Evolutionary conservation across 345 rosid species (phyloP).

Genomic region (Mallotus nudiflorus): DNA sequence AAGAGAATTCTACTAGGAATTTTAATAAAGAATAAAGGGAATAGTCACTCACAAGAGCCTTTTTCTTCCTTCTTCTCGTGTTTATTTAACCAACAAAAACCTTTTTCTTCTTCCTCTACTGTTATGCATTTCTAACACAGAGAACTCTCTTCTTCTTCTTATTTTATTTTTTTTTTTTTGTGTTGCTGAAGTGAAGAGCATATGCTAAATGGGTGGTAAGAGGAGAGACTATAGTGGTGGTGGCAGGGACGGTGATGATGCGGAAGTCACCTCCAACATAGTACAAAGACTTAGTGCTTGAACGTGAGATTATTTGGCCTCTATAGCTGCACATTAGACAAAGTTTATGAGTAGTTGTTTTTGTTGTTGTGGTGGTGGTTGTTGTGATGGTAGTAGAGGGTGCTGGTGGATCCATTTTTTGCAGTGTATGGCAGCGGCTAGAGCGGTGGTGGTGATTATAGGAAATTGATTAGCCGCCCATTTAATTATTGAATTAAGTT

Average conservation of each 20-base stretch:
- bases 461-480: too few relatives aligned
- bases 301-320: constrained; percentile 56
- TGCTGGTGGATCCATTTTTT: constrained; percentile 5
- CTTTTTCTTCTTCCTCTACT: too few relatives aligned
- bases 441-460: background rate
- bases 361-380: background rate
- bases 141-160: too few relatives aligned
- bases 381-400: background rate
- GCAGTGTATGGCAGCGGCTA: background rate
- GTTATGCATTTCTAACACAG: too few relatives aligned
- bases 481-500: too few relatives aligned
- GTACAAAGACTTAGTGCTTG: constrained; percentile 45
- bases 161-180: too few relatives aligned
- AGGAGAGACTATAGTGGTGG: constrained; percentile 31
- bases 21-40: too few relatives aligned
- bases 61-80: too few relatives aligned
- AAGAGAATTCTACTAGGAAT: too few relatives aligned
- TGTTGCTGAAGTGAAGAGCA: constrained; percentile 26
- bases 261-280: constrained; percentile 60
- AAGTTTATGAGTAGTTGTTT: constrained; percentile 40
- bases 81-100: too few relatives aligned
- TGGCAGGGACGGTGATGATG: constrained; percentile 37
- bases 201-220: constrained; percentile 39
- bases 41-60: too few relatives aligned
- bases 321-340: constrained; percentile 88